Base-by-base conservation (phyloP, 1,139 yeast genomes). In the Arxiozyma heterogenica region DNA sequence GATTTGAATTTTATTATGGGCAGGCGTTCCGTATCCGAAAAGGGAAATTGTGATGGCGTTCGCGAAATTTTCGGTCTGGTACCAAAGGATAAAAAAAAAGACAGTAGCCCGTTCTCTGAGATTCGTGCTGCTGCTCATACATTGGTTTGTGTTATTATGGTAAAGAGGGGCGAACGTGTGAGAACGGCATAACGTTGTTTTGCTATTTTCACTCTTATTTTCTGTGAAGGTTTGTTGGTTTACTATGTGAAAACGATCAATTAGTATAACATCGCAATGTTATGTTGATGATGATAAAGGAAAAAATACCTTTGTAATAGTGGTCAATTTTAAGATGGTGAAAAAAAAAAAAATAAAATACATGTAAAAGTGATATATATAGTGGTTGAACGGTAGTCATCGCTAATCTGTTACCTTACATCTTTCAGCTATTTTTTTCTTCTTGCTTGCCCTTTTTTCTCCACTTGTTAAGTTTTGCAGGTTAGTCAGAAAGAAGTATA, bases 1-100 rank as follows among this genome's bases (percentile, higher is more conserved):
- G 73, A 77, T 73, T 79, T 74, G 71, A 79, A 77, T 70, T 77
- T 77, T 57, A 79, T 76, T 79, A 81, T 77, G 72, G 80, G 70
- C 73, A 77, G 76, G 71, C 75, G 78, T 39, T 52, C 44, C 50
- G 47, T 76, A 76, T 49, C 77, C 80, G 77, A 71, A 81, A 74
- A 59, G 75, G 82, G 70, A 78, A 81, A 74, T 39, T 47, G 8
- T 27, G 43, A 45, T 50, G 53, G 52, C 53, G 15, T 25, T 20
- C 25, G 30, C 49, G 48, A 41, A 80, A 61, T 80, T 79, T 81
- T 74, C 54, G 53, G 55, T 12, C 39, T 34, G 39, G n/a, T 6
- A 34, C 39, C 12, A 34, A 11, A 34, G 8, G 6, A 34, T 15
- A 34, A 34, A 34, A 12, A 34, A 15, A 15, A 15, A 4, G 5